phyloP scores from a whole-genome alignment of 495 filamentous ascomycete species.

The Physcia stellaris region DNA sequence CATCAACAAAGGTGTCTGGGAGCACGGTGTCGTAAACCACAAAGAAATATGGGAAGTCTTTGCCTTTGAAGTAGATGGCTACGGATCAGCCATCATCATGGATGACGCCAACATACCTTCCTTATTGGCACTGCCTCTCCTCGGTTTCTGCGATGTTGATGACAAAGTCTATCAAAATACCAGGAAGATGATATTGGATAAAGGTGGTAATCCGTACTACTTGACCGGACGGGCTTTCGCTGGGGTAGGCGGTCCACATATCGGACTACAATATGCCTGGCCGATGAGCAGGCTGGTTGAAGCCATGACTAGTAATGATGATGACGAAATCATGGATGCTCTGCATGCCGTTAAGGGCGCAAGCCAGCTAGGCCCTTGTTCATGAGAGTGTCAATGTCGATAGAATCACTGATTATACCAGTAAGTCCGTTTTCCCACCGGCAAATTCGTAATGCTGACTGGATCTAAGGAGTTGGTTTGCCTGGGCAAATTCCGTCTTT shows the following conservation, averaged over 20 bases:
- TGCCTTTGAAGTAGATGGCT: constrained; percentile 94
- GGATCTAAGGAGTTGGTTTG: constrained; percentile 84
- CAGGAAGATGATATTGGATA: constrained; percentile 73
- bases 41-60: constrained; percentile 78
- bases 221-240: constrained; percentile 64
- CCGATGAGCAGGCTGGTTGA: constrained; percentile 89
- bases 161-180: constrained; percentile 79
- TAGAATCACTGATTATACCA: too few relatives aligned
- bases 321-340: constrained; percentile 62
- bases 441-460: too few relatives aligned
- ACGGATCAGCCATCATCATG: constrained; percentile 83
- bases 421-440: too few relatives aligned
- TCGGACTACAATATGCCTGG: constrained; percentile 87
- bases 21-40: constrained; percentile 81
- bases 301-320: constrained; percentile 78
- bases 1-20: constrained; percentile 67
- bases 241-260: constrained; percentile 74
- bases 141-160: constrained; percentile 60
- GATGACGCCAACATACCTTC: constrained; percentile 96
- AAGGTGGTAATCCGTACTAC: constrained; percentile 77
- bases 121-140: constrained; percentile 68
- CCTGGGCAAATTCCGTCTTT: constrained; percentile 96
- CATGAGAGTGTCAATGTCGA: constrained; percentile 91
- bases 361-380: constrained; percentile 62
- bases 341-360: constrained; percentile 61